A percentile compares a stretch with the other conserved stretches of the same genome.
Conservation (phyloP, 1,139 yeast species). For the Fermentozyma sake region DNA sequence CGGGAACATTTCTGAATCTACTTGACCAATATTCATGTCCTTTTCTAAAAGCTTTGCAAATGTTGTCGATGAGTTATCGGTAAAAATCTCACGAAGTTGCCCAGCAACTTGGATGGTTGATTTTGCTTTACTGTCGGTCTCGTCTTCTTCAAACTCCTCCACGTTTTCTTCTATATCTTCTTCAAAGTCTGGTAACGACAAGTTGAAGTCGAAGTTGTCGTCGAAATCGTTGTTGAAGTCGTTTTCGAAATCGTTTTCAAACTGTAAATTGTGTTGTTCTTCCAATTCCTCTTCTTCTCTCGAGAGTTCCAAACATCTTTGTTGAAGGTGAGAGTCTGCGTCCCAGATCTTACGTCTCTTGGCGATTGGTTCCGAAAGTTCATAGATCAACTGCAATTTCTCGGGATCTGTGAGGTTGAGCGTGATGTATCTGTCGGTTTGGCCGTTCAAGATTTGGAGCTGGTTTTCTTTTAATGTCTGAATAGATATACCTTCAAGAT, state of each 20-base stretch:
- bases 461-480: slow-evolving; percentile 32
- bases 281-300: slow-evolving; percentile 20
- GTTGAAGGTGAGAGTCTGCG: slow-evolving; percentile 22
- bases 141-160: slow-evolving; percentile 9
- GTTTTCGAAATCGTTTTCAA: slow-evolving; percentile 16
- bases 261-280: slow-evolving; percentile 16
- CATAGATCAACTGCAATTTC: slow-evolving; percentile 33
- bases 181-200: slow-evolving; percentile 36
- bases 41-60: slow-evolving; percentile 41
- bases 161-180: slow-evolving; percentile 12
- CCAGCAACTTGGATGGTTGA: slow-evolving; percentile 56
- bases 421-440: slow-evolving; percentile 16
- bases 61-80: slow-evolving; percentile 16
- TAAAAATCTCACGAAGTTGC: slow-evolving; percentile 38
- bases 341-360: slow-evolving; percentile 19
- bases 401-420: slow-evolving; percentile 28
- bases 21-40: slow-evolving; percentile 23
- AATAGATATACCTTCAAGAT: slow-evolving; percentile 35
- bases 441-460: slow-evolving; percentile 15
- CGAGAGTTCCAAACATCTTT: slow-evolving; percentile 28
- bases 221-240: slow-evolving; percentile 12
- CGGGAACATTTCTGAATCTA: slow-evolving; percentile 16
- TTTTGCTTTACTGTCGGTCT: slow-evolving; percentile 24
- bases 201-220: slow-evolving; percentile 32
- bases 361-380: slow-evolving; percentile 27